Conservation (phyloP, 2,329 filamentous ascomycete genomes). For the Paecilomyces dactylethromorphus region DNA sequence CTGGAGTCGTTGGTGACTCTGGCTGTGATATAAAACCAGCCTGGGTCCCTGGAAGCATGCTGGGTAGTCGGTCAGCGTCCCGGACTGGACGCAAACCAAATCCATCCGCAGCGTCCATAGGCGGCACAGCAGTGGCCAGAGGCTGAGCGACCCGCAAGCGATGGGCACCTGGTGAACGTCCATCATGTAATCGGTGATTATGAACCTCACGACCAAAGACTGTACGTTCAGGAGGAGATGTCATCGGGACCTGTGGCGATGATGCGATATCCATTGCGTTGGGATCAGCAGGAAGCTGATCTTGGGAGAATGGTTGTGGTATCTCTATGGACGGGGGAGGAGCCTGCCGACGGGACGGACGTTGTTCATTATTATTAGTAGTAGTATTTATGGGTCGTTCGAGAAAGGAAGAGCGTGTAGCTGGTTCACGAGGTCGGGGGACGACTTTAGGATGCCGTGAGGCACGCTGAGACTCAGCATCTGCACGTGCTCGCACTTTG, state of each 20-base stretch:
- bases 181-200: slow-evolving; percentile 40
- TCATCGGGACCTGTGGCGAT: slow-evolving; percentile 57
- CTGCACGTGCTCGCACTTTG: slow-evolving; percentile 78
- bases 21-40: slow-evolving; percentile 76
- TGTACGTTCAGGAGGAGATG: slow-evolving; percentile 65
- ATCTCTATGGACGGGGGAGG: slow-evolving; percentile 82
- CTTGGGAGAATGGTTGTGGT: slow-evolving; percentile 51
- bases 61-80: slow-evolving; percentile 74
- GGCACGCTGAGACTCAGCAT: slow-evolving; percentile 62
- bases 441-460: slow-evolving; percentile 23
- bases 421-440: slow-evolving; percentile 17
- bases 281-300: slow-evolving; percentile 41
- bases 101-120: slow-evolving; percentile 62
- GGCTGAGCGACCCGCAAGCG: slow-evolving; percentile 57
- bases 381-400: slow-evolving; percentile 49
- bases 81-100: slow-evolving; percentile 72
- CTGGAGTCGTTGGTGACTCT: slow-evolving; percentile 80
- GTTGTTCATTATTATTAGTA: slow-evolving; percentile 28
- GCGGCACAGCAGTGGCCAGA: slow-evolving; percentile 59
- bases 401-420: slow-evolving; percentile 27
- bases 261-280: slow-evolving; percentile 56
- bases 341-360: slow-evolving; percentile 65
- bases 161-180: slow-evolving; percentile 40
- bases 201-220: slow-evolving; percentile 52
- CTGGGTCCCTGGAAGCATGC: slow-evolving; percentile 66